These are phyloP conservation scores for Vinca minor DNA, from an alignment of 257 asterid genomes.

Conservation along the genomic window DNA sequence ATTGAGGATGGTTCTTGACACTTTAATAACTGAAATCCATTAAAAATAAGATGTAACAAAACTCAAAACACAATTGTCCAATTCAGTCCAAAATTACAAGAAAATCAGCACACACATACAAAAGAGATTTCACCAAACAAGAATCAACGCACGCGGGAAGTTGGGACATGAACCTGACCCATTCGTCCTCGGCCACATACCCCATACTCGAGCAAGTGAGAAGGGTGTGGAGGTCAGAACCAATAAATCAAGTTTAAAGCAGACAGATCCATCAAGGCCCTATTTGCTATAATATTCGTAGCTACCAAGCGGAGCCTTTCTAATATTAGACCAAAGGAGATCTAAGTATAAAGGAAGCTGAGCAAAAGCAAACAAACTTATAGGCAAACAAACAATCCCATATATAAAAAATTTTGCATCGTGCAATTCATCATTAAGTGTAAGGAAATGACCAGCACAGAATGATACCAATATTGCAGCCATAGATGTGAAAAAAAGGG, in stretches of 20 bases:
- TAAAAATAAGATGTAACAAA: too few species aligned
- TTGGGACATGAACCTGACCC: too few species aligned
- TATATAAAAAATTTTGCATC: slow-evolving; percentile 36
- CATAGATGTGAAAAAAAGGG: slow-evolving; percentile 42
- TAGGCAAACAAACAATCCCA: slow-evolving; percentile 32
- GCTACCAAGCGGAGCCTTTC: slow-evolving; percentile 37
- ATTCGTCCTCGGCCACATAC: too few species aligned
- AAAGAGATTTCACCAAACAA: too few species aligned
- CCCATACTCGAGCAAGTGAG: not conserved
- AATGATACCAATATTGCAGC: slow-evolving; percentile 45
- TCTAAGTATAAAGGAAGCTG: slow-evolving; percentile 53
- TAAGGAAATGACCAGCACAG: slow-evolving; percentile 54
- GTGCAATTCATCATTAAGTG: slow-evolving; percentile 25
- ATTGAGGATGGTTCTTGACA: too few species aligned
- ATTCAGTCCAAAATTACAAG: too few species aligned
- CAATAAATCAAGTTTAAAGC: not conserved
- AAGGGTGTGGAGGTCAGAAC: not conserved
- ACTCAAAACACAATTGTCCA: too few species aligned
- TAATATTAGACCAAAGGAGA: slow-evolving; percentile 35
- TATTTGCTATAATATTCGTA: slow-evolving; percentile 12
- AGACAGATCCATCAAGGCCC: not conserved
- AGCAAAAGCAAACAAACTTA: slow-evolving; percentile 30
- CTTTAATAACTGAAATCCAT: too few species aligned
- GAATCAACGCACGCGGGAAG: too few species aligned
- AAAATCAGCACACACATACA: too few species aligned